Evolutionary conservation across 805 yeast species (phyloP).

Genomic region (Lipomyces spencermartinsiae): DNA sequence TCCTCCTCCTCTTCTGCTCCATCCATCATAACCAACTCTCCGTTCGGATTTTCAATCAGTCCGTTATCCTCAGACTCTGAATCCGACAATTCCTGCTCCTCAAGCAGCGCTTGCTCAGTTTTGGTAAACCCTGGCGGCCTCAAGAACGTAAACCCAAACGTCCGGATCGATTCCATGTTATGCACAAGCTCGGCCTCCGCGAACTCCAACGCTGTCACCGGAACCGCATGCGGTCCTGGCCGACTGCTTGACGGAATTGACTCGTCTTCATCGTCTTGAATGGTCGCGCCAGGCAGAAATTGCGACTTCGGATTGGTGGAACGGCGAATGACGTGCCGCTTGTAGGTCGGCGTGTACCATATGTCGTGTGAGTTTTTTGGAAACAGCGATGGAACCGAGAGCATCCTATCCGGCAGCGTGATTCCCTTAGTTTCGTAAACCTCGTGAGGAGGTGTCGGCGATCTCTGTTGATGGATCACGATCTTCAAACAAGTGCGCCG

Average conservation of each 20-base stretch:
- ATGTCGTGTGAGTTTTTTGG: conserved; percentile 21
- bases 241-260: neutral
- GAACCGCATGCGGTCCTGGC: neutral
- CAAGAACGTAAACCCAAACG: conserved; percentile 56
- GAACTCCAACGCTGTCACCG: conserved; percentile 15
- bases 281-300: conserved; percentile 22
- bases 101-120: conserved; percentile 53
- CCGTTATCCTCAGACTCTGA: conserved; percentile 48
- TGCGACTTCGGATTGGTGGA: conserved; percentile 18
- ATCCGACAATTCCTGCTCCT: conserved; percentile 40
- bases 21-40: conserved; percentile 18
- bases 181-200: conserved; percentile 24
- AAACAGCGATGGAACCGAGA: conserved; percentile 22
- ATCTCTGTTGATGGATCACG: too few species aligned
- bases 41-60: conserved; percentile 44
- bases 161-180: conserved; percentile 46
- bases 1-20: conserved; percentile 40
- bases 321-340: conserved; percentile 20
- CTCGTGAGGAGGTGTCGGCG: too few species aligned
- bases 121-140: conserved; percentile 66
- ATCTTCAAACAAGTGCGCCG: neutral
- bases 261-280: conserved; percentile 7
- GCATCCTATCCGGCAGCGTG: conserved; percentile 12
- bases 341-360: conserved; percentile 20
- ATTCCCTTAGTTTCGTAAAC: too few species aligned